A percentile compares a stretch with the other conserved stretches of the same genome.
phyloP scores from a whole-genome alignment of 257 asterid species.

The Solanum sparsipilum region DNA sequence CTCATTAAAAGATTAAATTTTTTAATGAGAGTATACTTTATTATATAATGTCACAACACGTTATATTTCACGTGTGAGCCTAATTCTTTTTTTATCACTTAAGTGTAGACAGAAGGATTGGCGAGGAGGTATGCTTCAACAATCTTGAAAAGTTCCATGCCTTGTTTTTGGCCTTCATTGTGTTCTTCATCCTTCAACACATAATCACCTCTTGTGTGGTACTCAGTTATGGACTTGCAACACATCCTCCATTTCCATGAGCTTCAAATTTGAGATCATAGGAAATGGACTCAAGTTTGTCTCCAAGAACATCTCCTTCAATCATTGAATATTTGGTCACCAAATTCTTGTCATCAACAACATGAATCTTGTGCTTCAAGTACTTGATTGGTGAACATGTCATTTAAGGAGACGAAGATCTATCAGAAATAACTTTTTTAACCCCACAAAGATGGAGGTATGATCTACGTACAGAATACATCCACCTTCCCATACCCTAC shows the following conservation, averaged over 20 bases:
- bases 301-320: slow-evolving; percentile 24
- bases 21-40: not conserved
- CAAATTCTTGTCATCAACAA: slow-evolving; percentile 14
- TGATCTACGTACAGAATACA: not conserved
- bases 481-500: fast-evolving
- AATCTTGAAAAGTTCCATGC: slow-evolving; percentile 15
- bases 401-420: not conserved
- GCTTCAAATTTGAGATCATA: slow-evolving; percentile 17
- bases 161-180: slow-evolving; percentile 19
- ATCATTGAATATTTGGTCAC: slow-evolving; percentile 14
- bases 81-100: not conserved
- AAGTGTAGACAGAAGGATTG: slow-evolving; percentile 11
- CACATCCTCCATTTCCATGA: slow-evolving; percentile 18
- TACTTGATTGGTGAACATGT: slow-evolving; percentile 17
- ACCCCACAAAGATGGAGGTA: no score
- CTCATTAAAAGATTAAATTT: not conserved
- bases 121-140: slow-evolving; percentile 19
- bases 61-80: not conserved
- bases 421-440: not conserved
- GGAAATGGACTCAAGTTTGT: slow-evolving; percentile 15
- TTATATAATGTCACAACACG: not conserved
- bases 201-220: slow-evolving; percentile 20
- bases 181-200: slow-evolving; percentile 21
- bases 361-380: slow-evolving; percentile 22
- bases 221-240: slow-evolving; percentile 14